Evolutionary conservation across 2,329 filamentous ascomycete species (phyloP), one percentile per base, ranked within the genome.

Genomic region (Davidsoniella australis): DNA sequence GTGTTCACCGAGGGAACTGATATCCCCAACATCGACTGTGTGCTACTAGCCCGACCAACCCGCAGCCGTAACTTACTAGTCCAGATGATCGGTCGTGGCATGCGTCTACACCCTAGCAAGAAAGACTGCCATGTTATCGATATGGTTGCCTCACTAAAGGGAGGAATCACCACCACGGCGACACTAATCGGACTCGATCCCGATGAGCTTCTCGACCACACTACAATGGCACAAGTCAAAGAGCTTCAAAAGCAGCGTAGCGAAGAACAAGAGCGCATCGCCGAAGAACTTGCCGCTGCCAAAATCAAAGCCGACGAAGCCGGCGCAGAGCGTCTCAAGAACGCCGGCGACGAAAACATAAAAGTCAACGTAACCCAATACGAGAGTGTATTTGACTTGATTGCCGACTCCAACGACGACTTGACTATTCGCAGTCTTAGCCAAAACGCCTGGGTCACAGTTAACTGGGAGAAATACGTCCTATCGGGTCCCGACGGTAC

Each of bases 1-100:
- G 84, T 98, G 39, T 96, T 94, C 59, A 96, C 89, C 0, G 91
- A 98, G 66, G 91, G 91, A 2, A 98, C 91, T 1, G 91, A 98
- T 59, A 94, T 98, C 29, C 91, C 93, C 5, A 95, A 94, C 61
- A 85, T 98, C 56, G 91, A 98, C 66, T 96, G 91, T 60, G 76
- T 98, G 20, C 61, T 98, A 7, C 72, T 98, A 7, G 87, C 83
- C 3, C 72, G 91, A 20, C 91, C 91, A 0, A 98, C 91, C 1
- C 80, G 81, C 56, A 96, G 91, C 14, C 78, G 84, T n/a, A 96
- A 95, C 57, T 68, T 98, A 2, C 75, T 98, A 1, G 78, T 96
- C 1, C 91, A 98, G 64, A 98, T 98, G 91, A 94, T 98, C 54
- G 91, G 91, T 0, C 76, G 91, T 57, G 91, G 91, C 4, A 84